These are phyloP conservation scores for Dendrobium nobile DNA, from an alignment of 106 monocot genomes.

Conservation along the genomic window DNA sequence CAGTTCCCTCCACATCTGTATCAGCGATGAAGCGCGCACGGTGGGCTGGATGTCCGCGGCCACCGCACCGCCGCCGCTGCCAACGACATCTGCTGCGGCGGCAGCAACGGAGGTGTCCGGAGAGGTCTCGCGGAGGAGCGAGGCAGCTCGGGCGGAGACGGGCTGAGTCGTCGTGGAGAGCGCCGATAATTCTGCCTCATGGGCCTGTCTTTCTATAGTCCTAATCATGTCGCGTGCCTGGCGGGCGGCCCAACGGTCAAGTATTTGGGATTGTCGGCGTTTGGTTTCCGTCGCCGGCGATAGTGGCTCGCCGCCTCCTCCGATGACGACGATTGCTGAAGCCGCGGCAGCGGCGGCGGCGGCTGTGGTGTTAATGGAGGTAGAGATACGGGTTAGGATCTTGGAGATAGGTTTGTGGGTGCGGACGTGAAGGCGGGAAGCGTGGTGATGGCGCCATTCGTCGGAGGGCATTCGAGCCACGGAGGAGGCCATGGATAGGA, in stretches of 20 bases:
- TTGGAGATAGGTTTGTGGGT: constrained; percentile 15
- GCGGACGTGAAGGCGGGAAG: not conserved
- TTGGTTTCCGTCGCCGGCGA: constrained; percentile 1
- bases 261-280: constrained; percentile 31
- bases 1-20: constrained; percentile 93
- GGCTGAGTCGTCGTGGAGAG: constrained; percentile 32
- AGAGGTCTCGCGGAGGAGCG: constrained; percentile 27
- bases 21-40: constrained; percentile 67
- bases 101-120: not conserved
- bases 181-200: constrained; percentile 64
- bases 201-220: constrained; percentile 43
- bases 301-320: not conserved
- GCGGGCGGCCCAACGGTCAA: constrained; percentile 51
- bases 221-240: constrained; percentile 48
- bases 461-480: constrained; percentile 37
- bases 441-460: constrained; percentile 16
- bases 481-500: constrained; percentile 29
- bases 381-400: constrained; percentile 15
- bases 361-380: not conserved
- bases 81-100: not conserved
- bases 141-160: constrained; percentile 42
- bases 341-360: not conserved
- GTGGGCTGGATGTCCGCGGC: constrained; percentile 16
- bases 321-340: not conserved
- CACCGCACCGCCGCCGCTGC: not conserved